Evolutionary conservation across 1,139 yeast genomes (phyloP).

Genomic region (Pichia sp.): DNA sequence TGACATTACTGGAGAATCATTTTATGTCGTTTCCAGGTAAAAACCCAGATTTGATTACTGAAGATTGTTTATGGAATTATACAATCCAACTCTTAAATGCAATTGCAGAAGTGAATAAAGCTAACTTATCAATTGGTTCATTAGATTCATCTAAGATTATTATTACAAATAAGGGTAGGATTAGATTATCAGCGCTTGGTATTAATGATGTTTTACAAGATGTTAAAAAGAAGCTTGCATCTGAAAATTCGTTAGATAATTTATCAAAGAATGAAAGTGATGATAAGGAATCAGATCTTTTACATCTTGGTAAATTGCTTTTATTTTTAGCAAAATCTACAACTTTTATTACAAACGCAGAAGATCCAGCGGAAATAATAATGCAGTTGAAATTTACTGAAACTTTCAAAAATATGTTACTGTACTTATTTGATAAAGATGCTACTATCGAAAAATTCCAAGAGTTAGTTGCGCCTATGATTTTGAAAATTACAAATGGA

Average conservation of each 20-base stretch:
- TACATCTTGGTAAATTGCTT: conserved; percentile 51
- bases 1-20: conserved; percentile 52
- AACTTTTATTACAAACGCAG: conserved; percentile 30
- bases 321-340: conserved; percentile 47
- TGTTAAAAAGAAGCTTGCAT: conserved; percentile 15
- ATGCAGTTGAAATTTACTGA: conserved; percentile 29
- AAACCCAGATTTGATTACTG: conserved; percentile 41
- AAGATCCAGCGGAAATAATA: conserved; percentile 23
- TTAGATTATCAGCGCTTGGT: conserved; percentile 69
- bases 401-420: conserved; percentile 31
- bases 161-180: conserved; percentile 62
- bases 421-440: conserved; percentile 30
- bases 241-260: no score
- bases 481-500: conserved; percentile 45
- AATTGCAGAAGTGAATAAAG: conserved; percentile 53
- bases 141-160: conserved; percentile 63
- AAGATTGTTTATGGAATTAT: conserved; percentile 68
- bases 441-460: conserved; percentile 28
- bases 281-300: conserved; percentile 48
- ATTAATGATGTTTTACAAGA: conserved; percentile 57
- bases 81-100: conserved; percentile 70
- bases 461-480: conserved; percentile 32
- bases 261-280: conserved; percentile 28
- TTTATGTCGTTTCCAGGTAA: conserved; percentile 34
- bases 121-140: conserved; percentile 56